phyloP scores from a whole-genome alignment of 345 rosid genomes.

The Gynandropsis gynandra region DNA sequence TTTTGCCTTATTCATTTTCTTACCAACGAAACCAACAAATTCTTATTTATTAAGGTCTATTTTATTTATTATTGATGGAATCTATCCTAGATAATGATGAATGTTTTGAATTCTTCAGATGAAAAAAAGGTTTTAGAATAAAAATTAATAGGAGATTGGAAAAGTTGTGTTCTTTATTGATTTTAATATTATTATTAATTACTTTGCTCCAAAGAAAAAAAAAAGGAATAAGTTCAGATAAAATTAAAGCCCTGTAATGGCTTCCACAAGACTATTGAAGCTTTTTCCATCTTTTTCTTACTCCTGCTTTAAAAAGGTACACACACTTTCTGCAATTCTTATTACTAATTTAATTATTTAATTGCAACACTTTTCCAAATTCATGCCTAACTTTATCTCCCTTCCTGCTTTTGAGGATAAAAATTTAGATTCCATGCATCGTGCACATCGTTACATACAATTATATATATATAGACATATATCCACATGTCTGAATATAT shows the following conservation, averaged over 20 bases:
- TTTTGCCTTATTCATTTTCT: no score
- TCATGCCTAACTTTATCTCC: conserved; percentile 37
- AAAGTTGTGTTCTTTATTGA: no score
- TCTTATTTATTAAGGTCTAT: no score
- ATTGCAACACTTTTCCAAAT: conserved; percentile 20
- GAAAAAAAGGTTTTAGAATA: no score
- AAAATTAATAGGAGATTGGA: no score
- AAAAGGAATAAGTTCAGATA: neutral
- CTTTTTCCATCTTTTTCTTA: conserved; percentile 6
- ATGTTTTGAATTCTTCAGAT: no score
- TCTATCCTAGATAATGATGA: no score
- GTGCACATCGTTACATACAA: conserved; percentile 11
- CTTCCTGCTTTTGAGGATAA: conserved; percentile 56
- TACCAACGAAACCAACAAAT: no score
- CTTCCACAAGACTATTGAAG: conserved; percentile 14
- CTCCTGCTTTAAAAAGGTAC: conserved; percentile 52
- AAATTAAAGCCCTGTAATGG: no score
- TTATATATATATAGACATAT: neutral
- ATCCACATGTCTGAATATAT: neutral
- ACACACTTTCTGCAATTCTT: conserved; percentile 67
- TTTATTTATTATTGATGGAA: no score
- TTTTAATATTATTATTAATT: no score
- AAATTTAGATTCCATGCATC: conserved; percentile 43
- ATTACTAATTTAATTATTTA: conserved; percentile 19
- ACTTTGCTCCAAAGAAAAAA: neutral